Percentiles rank a stretch among this genome's conserved stretches.
Evolutionary conservation across 768 basidiomycete genomes (phyloP).

Genomic region (Pulveroboletus sp.): DNA sequence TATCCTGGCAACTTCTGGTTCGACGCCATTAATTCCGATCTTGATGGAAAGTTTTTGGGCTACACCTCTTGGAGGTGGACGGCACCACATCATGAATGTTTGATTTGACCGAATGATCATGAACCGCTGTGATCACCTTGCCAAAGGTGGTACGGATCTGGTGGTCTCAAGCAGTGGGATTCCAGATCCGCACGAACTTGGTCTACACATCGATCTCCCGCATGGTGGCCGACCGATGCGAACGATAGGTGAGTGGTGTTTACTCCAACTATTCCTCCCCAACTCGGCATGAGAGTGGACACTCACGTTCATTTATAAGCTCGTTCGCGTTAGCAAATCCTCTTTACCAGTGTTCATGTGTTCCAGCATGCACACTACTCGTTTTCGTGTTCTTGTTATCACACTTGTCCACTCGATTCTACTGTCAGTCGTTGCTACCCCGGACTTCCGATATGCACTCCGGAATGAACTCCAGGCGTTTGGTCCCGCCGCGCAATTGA

Average conservation of each 20-base stretch:
- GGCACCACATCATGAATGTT: neutral
- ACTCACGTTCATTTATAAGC: neutral
- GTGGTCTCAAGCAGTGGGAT: neutral
- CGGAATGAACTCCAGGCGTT: constrained; percentile 4
- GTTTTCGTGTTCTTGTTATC: neutral
- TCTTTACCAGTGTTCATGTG: neutral
- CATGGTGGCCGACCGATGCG: neutral
- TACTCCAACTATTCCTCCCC: neutral
- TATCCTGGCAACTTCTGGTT: neutral
- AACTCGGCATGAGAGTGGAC: neutral
- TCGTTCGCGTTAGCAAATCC: neutral
- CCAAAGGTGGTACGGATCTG: neutral
- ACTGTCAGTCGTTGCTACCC: neutral
- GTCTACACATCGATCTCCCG: neutral
- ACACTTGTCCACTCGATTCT: neutral
- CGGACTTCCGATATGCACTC: neutral
- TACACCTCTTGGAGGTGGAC: neutral
- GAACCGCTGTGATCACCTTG: neutral
- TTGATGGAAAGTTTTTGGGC: neutral
- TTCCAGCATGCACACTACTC: constrained; percentile 4
- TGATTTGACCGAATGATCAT: neutral
- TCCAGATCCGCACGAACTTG: neutral
- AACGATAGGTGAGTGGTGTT: neutral
- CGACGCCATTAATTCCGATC: neutral
- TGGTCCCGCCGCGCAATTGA: constrained; percentile 26